Percentiles rank a stretch among this genome's conserved stretches.
Evolutionary conservation across 2,329 filamentous ascomycete genomes (phyloP).

Genomic region (Acrocalymma vagum): DNA sequence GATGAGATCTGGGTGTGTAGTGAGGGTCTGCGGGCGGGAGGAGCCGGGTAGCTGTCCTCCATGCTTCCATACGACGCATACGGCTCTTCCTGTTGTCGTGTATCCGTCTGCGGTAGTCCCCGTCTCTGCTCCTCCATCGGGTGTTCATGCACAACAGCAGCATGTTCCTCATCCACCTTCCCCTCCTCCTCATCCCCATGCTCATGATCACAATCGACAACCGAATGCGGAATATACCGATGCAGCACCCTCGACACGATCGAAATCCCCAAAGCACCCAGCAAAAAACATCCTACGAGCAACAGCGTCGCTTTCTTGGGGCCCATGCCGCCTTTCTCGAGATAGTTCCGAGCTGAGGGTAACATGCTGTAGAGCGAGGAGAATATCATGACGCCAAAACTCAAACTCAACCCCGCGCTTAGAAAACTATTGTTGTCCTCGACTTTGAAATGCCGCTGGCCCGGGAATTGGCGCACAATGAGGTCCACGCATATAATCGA

Average conservation of each 20-base stretch:
- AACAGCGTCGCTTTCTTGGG: slow-evolving; percentile 73
- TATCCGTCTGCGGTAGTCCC: slow-evolving; percentile 17
- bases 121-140: slow-evolving; percentile 30
- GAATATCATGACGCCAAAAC: slow-evolving; percentile 96
- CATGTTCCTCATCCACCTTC: slow-evolving; percentile 33
- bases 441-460: slow-evolving; percentile 81
- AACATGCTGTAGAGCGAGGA: slow-evolving; percentile 94
- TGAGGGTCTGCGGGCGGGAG: slow-evolving; percentile 44
- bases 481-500: slow-evolving; percentile 88
- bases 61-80: slow-evolving; percentile 27
- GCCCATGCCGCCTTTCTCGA: slow-evolving; percentile 73
- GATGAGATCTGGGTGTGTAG: slow-evolving; percentile 51
- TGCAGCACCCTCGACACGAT: slow-evolving; percentile 76
- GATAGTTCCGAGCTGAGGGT: slow-evolving; percentile 81
- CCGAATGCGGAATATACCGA: slow-evolving; percentile 77
- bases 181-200: slow-evolving; percentile 65
- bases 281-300: slow-evolving; percentile 74
- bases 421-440: slow-evolving; percentile 89
- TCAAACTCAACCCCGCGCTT: slow-evolving; percentile 86
- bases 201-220: slow-evolving; percentile 81
- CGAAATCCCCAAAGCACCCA: slow-evolving; percentile 79
- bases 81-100: slow-evolving; percentile 15
- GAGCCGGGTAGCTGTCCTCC: slow-evolving; percentile 13
- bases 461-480: slow-evolving; percentile 75
- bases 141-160: slow-evolving; percentile 18